Evolutionary conservation across 495 filamentous ascomycete species (phyloP).

Genomic region (Bacidia gigantensis): DNA sequence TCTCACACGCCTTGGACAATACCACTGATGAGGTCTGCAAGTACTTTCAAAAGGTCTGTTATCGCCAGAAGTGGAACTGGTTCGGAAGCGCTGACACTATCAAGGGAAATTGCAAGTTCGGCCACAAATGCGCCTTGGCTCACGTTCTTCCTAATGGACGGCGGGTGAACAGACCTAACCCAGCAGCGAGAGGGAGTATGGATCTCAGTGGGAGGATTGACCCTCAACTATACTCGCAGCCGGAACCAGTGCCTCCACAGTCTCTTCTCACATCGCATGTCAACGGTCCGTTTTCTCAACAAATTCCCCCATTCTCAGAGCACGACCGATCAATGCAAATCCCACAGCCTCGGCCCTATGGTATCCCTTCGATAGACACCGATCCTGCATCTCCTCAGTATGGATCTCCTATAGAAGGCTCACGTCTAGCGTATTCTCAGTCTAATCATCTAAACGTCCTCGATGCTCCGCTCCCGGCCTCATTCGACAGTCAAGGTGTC

Average conservation of each 20-base stretch:
- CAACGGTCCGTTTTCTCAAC: constrained; percentile 28
- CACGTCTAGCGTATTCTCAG: constrained; percentile 61
- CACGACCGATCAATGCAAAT: constrained; percentile 19
- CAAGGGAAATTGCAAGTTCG: constrained; percentile 99
- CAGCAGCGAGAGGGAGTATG: constrained; percentile 38
- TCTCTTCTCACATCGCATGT: constrained; percentile 65
- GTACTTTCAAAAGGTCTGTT: constrained; percentile 95
- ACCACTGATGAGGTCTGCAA: constrained; percentile 78
- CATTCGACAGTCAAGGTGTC: constrained; percentile 92
- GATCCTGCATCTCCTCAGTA: constrained; percentile 67
- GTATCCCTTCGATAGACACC: constrained; percentile 68
- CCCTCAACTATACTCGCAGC: constrained; percentile 46
- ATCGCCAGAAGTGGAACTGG: constrained; percentile 17
- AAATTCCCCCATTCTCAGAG: constrained; percentile 25
- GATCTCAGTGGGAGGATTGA: constrained; percentile 62
- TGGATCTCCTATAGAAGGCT: constrained; percentile 75
- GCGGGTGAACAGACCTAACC: constrained; percentile 58
- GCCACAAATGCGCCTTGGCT: constrained; percentile 88
- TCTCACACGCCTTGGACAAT: constrained; percentile 76
- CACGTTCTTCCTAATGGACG: constrained; percentile 91
- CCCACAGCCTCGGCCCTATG: constrained; percentile 23
- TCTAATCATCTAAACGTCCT: constrained; percentile 59
- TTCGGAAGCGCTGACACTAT: constrained; percentile 12
- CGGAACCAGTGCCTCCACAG: constrained; percentile 68
- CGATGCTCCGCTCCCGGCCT: constrained; percentile 86